Percentiles rank a stretch among this genome's conserved stretches.
Evolutionary conservation across 257 asterid species (phyloP).

Genomic region (Solanum microdontum): DNA sequence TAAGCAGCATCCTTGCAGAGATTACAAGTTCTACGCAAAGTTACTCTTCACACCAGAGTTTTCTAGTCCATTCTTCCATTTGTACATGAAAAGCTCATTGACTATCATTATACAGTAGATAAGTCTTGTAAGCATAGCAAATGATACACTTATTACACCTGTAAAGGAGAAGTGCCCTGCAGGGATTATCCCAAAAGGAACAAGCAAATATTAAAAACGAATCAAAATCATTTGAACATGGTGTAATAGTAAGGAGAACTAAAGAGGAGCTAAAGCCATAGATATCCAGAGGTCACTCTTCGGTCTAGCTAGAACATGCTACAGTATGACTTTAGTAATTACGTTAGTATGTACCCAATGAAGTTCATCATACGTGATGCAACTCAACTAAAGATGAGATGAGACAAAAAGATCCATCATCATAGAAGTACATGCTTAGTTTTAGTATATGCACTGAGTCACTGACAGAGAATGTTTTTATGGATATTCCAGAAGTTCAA

Average conservation of each 20-base stretch:
- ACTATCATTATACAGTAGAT: not conserved
- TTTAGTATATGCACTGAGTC: not conserved
- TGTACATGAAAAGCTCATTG: not conserved
- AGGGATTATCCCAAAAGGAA: not conserved
- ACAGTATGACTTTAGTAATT: not conserved
- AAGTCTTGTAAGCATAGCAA: not conserved
- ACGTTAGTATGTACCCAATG: not conserved
- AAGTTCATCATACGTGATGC: not conserved
- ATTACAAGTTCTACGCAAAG: constrained; percentile 4
- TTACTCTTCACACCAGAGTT: not conserved
- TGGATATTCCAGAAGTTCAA: not conserved
- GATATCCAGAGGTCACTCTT: not conserved
- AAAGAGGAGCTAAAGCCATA: not conserved
- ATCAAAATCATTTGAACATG: not conserved
- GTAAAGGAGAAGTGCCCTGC: constrained; percentile 2
- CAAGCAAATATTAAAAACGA: not conserved
- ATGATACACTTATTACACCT: not conserved
- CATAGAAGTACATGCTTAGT: not conserved
- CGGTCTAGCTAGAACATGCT: not conserved
- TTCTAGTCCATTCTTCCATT: not conserved
- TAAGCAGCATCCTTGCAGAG: constrained; percentile 42
- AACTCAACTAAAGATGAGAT: not conserved
- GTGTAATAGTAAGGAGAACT: not conserved
- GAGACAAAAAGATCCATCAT: not conserved
- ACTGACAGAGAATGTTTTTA: not conserved